These are phyloP conservation scores for Aspergillus baeticus DNA, from an alignment of 495 filamentous ascomycete genomes.

Conservation along the genomic window DNA sequence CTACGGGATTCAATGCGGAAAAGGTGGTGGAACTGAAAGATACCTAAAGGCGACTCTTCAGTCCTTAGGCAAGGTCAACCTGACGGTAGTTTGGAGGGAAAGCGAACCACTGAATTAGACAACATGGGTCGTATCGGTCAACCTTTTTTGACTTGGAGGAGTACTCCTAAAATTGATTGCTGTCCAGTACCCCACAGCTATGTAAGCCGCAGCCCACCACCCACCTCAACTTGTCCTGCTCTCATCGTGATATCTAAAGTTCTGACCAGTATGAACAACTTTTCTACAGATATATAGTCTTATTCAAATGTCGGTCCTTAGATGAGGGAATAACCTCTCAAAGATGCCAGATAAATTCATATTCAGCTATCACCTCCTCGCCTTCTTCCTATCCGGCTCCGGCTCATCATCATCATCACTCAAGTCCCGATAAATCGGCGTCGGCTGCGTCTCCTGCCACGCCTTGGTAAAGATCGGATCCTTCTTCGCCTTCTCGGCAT, in stretches of 20 bases:
- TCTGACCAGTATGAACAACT: no score
- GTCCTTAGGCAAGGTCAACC: slow-evolving; percentile 1
- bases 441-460: slow-evolving; percentile 90
- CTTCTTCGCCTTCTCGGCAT: slow-evolving; percentile 90
- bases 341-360: no score
- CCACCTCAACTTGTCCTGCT: no score
- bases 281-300: no score
- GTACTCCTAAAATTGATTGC: no score
- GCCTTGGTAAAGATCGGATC: slow-evolving; percentile 92
- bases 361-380: slow-evolving; percentile 35
- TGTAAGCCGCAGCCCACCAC: no score
- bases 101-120: neutral
- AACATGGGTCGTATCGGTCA: neutral
- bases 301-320: no score
- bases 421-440: slow-evolving; percentile 86
- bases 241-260: no score
- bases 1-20: slow-evolving; percentile 21
- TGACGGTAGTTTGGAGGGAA: neutral
- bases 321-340: no score
- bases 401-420: slow-evolving; percentile 89
- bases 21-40: slow-evolving; percentile 8
- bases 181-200: no score
- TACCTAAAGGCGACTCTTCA: neutral
- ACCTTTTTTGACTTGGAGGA: neutral
- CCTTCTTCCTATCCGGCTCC: slow-evolving; percentile 65